Evolutionary conservation across 1,284 basidiomycete species (phyloP).

Genomic region (Xerocomus tenax): DNA sequence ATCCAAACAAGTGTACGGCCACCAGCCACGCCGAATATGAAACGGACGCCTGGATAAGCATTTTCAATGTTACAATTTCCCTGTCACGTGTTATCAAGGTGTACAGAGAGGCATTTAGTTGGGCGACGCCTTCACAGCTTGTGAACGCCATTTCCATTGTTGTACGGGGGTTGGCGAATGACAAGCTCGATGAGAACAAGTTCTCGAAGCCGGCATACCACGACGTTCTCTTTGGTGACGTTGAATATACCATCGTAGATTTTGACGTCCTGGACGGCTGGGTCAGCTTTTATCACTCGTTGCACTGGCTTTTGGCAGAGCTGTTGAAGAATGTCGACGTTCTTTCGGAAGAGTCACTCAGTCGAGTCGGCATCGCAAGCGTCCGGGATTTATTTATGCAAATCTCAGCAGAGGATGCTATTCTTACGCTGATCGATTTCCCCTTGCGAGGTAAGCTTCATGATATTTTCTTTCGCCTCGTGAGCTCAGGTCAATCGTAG

Average conservation of each 20-base stretch:
- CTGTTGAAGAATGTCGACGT: constrained; percentile 74
- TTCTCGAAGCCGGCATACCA: constrained; percentile 58
- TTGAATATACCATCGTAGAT: constrained; percentile 55
- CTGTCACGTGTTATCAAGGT: constrained; percentile 81
- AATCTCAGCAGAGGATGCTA: constrained; percentile 51
- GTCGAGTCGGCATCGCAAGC: constrained; percentile 43
- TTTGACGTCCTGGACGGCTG: constrained; percentile 76
- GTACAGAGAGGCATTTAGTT: constrained; percentile 73
- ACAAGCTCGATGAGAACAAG: constrained; percentile 57
- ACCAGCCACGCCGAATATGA: constrained; percentile 87
- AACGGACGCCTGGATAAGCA: constrained; percentile 87
- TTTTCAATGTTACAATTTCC: constrained; percentile 87
- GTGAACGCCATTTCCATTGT: constrained; percentile 64
- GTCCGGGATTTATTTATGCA: constrained; percentile 55
- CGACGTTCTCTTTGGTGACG: constrained; percentile 54
- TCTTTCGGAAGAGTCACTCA: constrained; percentile 49
- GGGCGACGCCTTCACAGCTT: constrained; percentile 52
- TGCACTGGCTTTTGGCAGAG: constrained; percentile 90
- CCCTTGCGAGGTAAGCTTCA: constrained; percentile 66
- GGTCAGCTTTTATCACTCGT: constrained; percentile 90
- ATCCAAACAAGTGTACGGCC: constrained; percentile 78
- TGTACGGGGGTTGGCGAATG: constrained; percentile 53
- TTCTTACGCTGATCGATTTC: constrained; percentile 74
- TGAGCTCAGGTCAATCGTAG: constrained; percentile 35
- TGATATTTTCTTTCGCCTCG: background rate